Evolutionary conservation across 2,329 filamentous ascomycete species (phyloP).

Genomic region (Macrophomina phaseolina): DNA sequence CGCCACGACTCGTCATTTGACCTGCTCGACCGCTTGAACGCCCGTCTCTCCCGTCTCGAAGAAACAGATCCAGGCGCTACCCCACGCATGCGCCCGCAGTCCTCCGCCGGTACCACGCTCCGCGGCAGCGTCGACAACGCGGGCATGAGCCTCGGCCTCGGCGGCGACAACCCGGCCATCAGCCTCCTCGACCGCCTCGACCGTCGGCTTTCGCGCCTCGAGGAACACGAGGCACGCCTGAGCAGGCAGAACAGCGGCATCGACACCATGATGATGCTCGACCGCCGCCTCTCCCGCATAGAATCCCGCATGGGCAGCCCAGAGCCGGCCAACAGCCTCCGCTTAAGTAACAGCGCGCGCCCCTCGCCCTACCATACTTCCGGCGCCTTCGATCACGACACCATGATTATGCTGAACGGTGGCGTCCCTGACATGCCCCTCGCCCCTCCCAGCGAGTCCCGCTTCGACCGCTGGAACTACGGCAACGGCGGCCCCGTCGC

Average conservation of each 20-base stretch:
- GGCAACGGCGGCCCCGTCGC: background rate
- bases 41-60: constrained; percentile 18
- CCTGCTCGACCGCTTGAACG: constrained; percentile 23
- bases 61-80: background rate
- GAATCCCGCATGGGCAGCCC: constrained; percentile 16
- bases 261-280: constrained; percentile 19
- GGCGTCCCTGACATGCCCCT: background rate
- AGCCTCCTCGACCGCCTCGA: constrained; percentile 27
- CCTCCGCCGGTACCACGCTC: background rate
- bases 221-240: constrained; percentile 17
- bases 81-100: constrained; percentile 5
- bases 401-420: background rate
- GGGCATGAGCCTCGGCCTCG: background rate
- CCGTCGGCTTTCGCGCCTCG: constrained; percentile 22
- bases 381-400: background rate
- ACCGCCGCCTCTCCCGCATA: constrained; percentile 18
- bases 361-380: background rate
- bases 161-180: background rate
- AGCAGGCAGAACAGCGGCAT: constrained; percentile 3
- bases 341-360: background rate
- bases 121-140: constrained; percentile 4
- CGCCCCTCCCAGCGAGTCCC: constrained; percentile 10
- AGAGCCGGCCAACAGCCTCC: background rate
- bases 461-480: constrained; percentile 19
- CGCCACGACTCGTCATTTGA: constrained; percentile 13